Percentiles rank a stretch among this genome's conserved stretches.
Conservation (phyloP, 2,329 filamentous ascomycete genomes). For the Zasmidium cellare region DNA sequence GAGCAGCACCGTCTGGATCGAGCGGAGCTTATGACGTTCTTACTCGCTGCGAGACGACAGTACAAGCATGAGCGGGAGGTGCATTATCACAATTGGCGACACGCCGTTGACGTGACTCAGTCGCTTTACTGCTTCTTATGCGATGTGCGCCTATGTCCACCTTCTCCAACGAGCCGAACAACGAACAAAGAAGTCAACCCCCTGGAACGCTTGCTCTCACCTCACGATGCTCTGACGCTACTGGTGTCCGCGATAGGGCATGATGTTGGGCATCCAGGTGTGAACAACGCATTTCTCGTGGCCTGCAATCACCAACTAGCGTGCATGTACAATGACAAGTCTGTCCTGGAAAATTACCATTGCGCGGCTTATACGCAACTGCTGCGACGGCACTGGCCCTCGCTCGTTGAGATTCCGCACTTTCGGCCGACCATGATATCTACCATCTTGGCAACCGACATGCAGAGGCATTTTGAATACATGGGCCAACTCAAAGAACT, state of each 20-base stretch:
- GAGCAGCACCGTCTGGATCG: constrained; percentile 56
- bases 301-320: constrained; percentile 89
- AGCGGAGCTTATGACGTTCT: constrained; percentile 73
- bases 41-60: constrained; percentile 85
- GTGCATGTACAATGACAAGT: constrained; percentile 94
- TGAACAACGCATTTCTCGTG: constrained; percentile 95
- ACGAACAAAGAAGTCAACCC: constrained; percentile 44
- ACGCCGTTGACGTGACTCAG: constrained; percentile 94
- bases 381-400: constrained; percentile 86
- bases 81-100: constrained; percentile 91
- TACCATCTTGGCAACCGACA: constrained; percentile 95
- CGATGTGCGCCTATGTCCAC: constrained; percentile 57
- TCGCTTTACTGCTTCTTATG: constrained; percentile 90
- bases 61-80: constrained; percentile 68
- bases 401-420: constrained; percentile 72
- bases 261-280: constrained; percentile 94
- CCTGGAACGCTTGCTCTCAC: constrained; percentile 75
- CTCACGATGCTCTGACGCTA: constrained; percentile 84
- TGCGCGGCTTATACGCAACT: constrained; percentile 97
- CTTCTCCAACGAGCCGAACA: constrained; percentile 60
- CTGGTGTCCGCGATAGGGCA: constrained; percentile 96
- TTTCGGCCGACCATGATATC: constrained; percentile 93
- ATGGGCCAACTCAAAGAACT: constrained; percentile 84
- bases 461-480: constrained; percentile 95
- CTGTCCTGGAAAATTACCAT: constrained; percentile 95